Evolutionary conservation across 1,284 basidiomycete species (phyloP).

Genomic region (Pseudozyma sp.): DNA sequence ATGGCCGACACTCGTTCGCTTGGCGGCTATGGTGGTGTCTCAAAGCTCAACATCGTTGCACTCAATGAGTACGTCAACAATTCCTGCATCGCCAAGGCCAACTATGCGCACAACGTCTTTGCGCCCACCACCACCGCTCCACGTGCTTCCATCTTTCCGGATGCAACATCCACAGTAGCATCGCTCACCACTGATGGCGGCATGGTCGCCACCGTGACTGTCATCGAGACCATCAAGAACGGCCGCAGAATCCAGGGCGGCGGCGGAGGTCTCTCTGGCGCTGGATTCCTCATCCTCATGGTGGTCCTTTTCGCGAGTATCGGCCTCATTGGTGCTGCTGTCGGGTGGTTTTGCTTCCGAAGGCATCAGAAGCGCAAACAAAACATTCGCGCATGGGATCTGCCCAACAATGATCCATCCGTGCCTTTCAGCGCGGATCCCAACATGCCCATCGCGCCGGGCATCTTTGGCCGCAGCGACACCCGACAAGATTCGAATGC

Average conservation of each 20-base stretch:
- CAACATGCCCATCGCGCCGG: conserved; percentile 44
- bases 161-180: conserved; percentile 43
- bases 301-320: conserved; percentile 29
- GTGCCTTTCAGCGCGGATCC: conserved; percentile 42
- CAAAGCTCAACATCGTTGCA: conserved; percentile 44
- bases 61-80: conserved; percentile 39
- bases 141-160: conserved; percentile 40
- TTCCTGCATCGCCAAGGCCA: conserved; percentile 22
- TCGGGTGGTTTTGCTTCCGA: conserved; percentile 48
- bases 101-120: conserved; percentile 26
- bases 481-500: conserved; percentile 18
- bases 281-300: conserved; percentile 32
- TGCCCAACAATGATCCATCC: conserved; percentile 38
- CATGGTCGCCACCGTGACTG: conserved; percentile 39
- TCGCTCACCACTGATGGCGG: conserved; percentile 44
- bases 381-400: conserved; percentile 45
- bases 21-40: conserved; percentile 39
- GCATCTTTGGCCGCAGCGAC: conserved; percentile 31
- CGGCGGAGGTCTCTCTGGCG: conserved; percentile 17
- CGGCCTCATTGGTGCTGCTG: conserved; percentile 28
- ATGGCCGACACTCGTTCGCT: conserved; percentile 35
- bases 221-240: conserved; percentile 45
- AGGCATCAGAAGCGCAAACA: conserved; percentile 32
- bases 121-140: conserved; percentile 31
- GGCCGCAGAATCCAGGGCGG: conserved; percentile 19